Evolutionary conservation across 2,329 filamentous ascomycete species (phyloP), one percentile per base, ranked within the genome.

Genomic region (Claviceps sp.): DNA sequence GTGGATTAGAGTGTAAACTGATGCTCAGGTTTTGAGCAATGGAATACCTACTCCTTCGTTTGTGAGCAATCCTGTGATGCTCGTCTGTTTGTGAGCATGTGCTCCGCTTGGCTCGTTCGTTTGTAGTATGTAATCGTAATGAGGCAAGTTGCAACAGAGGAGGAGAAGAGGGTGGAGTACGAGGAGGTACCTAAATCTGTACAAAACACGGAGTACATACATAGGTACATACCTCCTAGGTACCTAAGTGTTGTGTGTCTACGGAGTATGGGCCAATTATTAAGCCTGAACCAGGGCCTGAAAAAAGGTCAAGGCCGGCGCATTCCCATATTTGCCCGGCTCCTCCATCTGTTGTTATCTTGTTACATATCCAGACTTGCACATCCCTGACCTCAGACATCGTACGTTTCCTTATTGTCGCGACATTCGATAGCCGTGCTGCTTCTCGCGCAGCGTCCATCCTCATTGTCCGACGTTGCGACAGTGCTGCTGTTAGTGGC

Each of bases 291-390:
- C 44, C 40, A 43, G 40, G 38, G 40, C 34, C 49, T 23, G 47
- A 42, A 22, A 45, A 44, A 49, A 50, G 47, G 44, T 37, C 48
- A 2, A 9, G 23, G 22, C 47, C 16, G 48, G 47, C 48, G 51
- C 51, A 53, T 50, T 53, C 49, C 47, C 49, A 47, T 36, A 48
- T 42, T 52, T 52, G 43, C 50, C 50, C 46, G 29, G 45, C 43
- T 51, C 37, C 36, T 36, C 52, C 48, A 52, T 54, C 47, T 55
- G 50, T 29, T 29, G 26, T 29, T 29, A 29, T 55, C 51, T n/a
- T n/a, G n/a, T n/a, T n/a, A n/a, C n/a, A n/a, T n/a, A n/a, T n/a
- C n/a, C 47, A 49, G 49, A 49, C 43, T 49, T 47, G 40, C 47
- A 38, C 51, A 49, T 50, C 46, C 23, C 47, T 47, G 39, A 42